Evolutionary conservation across 2,329 filamentous ascomycete genomes (phyloP), one percentile per base, ranked within the genome.

Genomic region (Cercospora nicotianae): DNA sequence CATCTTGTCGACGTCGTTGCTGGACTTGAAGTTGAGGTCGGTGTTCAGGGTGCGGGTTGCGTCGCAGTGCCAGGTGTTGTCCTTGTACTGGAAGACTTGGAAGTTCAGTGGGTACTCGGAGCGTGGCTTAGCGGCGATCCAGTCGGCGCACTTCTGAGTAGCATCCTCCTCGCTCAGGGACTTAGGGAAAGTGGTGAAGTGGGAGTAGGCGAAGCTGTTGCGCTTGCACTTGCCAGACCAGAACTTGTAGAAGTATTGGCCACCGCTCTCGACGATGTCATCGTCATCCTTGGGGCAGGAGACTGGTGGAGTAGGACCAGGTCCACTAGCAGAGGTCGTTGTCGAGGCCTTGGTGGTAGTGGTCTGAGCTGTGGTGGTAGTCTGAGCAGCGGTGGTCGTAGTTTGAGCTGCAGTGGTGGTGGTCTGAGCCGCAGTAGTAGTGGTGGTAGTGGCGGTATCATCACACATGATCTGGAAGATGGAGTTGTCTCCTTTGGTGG

Each of bases 231-330:
- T 58, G 55, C 55, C 55, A 58, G 55, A 58, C 55, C 55, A 58
- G 55, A 58, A 58, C 55, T 33, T 58, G 55, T 58, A 58, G 13
- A 31, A 58, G 55, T 58, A 58, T 53, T 28, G 48, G 48, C 48
- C 48, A 28, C 48, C 48, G 48, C 48, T 53, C 23, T 53, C 48
- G 28, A 53, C 23, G 6, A 53, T 53, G 48, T 53, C 48, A 8
- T 53, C 48, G 20, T 53, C 23, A 26, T 53, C 48, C 48, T 53
- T 53, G 48, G 48, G 48, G 48, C 48, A 53, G 2, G 23, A 7
- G 48, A 53, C 48, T 13, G 48, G 48, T 26, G 48, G 48, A 16
- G 48, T 53, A 16, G 48, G 48, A 8, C 48, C 48, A 13, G 10
- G 13, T 26, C 48, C 48, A 23, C 12, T 3, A 53, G 48, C 48